phyloP scores from a whole-genome alignment of 257 asterid species.

The Solanum infundibuliforme region DNA sequence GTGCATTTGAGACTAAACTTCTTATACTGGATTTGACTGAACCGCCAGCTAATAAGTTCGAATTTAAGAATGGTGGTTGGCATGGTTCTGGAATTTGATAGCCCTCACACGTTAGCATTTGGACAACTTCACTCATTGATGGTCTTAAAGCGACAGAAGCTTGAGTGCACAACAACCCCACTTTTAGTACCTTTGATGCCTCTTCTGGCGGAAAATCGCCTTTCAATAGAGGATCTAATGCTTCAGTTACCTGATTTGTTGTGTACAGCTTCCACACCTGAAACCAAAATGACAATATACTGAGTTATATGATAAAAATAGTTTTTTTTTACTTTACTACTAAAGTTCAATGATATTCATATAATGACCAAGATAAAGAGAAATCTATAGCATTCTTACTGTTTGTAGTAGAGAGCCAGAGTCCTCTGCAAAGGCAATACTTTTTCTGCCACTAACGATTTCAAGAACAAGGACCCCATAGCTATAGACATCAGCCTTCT shows the following conservation, averaged over 20 bases:
- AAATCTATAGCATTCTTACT: conserved; percentile 21
- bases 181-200: conserved; percentile 36
- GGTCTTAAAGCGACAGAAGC: conserved; percentile 74
- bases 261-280: conserved; percentile 73
- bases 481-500: conserved; percentile 87
- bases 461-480: conserved; percentile 86
- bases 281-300: not conserved
- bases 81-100: conserved; percentile 52
- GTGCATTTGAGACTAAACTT: conserved; percentile 25
- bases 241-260: conserved; percentile 34
- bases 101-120: conserved; percentile 46
- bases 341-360: not conserved
- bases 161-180: conserved; percentile 74
- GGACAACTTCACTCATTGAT: conserved; percentile 65
- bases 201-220: conserved; percentile 44
- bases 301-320: not conserved
- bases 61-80: conserved; percentile 71
- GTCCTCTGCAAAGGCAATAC: conserved; percentile 55
- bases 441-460: conserved; percentile 62
- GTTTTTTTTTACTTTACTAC: not conserved
- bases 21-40: conserved; percentile 38
- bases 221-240: conserved; percentile 40
- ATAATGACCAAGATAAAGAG: not conserved
- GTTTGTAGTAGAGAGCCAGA: conserved; percentile 66
- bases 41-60: conserved; percentile 22